Base-by-base conservation (phyloP, 1,139 yeast genomes). In the Yamadazyma membranifaciens region DNA sequence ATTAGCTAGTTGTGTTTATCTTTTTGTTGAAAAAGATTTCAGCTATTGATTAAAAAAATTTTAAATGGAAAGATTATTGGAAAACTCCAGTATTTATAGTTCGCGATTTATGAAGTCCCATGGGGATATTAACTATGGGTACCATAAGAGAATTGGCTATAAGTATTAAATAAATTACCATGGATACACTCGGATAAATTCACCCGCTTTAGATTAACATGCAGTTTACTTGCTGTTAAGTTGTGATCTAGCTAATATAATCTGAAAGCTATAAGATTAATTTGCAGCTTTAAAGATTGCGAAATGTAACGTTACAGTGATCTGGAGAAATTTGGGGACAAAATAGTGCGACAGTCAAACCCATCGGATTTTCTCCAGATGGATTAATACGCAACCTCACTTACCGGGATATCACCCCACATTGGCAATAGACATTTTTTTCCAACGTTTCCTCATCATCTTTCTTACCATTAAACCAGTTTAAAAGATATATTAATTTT, bases 11-110 rank as follows among this genome's bases (percentile, higher is more conserved):
- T 28, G 12, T 11, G 11, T 28, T 6, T 20, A n/a, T 20, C 24
- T 5, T 20, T 20, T 20, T 7, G 24, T 20, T 20, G 24, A 20
- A 20, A n/a, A 20, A 20, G 24, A 5, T 20, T 20, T 20, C 24
- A 20, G 24, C 5, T 6, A 20, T 5, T 20, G 24, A 20, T 20
- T 5, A 20, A 20, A 20, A 20, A 6, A 6, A 6, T 20, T 20
- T 20, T 29, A 37, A 37, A 32, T 9, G 43, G 41, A 40, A 37
- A 37, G 38, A 30, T 37, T 33, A 30, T 12, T 30, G 43, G 41
- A 37, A 40, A 24, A 22, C 17, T 26, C 36, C 11, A 22, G 7
- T 12, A 25, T 33, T 26, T 37, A 33, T 32, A 31, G 28, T 17
- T 25, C 33, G 41, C 34, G 17, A 5, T 20, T 6, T 22, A 11